These are phyloP conservation scores for Waltergamsia citrina DNA, from an alignment of 2,329 filamentous ascomycete species.

Conservation along the genomic window DNA sequence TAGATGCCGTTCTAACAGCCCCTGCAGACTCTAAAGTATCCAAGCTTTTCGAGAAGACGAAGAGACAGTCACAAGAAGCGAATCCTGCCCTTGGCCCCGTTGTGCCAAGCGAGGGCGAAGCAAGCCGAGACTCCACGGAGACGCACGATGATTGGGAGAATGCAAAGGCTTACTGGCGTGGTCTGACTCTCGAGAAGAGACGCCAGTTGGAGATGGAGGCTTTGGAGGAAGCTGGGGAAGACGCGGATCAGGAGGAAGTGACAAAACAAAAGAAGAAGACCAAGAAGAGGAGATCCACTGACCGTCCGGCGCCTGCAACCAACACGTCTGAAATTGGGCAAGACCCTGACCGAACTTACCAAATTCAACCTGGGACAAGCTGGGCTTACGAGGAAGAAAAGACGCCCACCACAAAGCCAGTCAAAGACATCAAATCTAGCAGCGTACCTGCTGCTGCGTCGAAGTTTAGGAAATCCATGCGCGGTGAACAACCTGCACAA, in stretches of 20 bases:
- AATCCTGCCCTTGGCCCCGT: no score
- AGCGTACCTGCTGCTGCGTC: constrained; percentile 3
- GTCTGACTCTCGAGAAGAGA: constrained; percentile 52
- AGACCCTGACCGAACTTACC: constrained; percentile 22
- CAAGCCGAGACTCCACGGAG: not conserved
- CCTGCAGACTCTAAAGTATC: constrained; percentile 22
- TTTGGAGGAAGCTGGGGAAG: constrained; percentile 39
- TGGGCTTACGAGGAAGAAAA: constrained; percentile 12
- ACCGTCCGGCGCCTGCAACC: constrained; percentile 1
- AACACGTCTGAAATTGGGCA: constrained; percentile 1
- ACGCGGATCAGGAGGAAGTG: constrained; percentile 22
- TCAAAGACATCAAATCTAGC: not conserved
- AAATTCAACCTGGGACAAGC: constrained; percentile 24
- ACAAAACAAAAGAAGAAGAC: constrained; percentile 18
- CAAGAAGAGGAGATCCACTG: constrained; percentile 21
- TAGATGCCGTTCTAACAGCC: constrained; percentile 62
- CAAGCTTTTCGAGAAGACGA: constrained; percentile 6
- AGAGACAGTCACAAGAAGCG: not conserved
- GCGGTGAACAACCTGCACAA: constrained; percentile 17
- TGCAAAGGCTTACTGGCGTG: constrained; percentile 61
- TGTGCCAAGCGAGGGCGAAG: no score
- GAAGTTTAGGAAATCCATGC: constrained; percentile 39
- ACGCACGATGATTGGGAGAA: constrained; percentile 51
- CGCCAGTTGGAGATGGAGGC: constrained; percentile 51
- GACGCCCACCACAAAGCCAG: constrained; percentile 2